Base-by-base conservation (phyloP, 2,329 filamentous ascomycete genomes). In the Alternaria consortialis region DNA sequence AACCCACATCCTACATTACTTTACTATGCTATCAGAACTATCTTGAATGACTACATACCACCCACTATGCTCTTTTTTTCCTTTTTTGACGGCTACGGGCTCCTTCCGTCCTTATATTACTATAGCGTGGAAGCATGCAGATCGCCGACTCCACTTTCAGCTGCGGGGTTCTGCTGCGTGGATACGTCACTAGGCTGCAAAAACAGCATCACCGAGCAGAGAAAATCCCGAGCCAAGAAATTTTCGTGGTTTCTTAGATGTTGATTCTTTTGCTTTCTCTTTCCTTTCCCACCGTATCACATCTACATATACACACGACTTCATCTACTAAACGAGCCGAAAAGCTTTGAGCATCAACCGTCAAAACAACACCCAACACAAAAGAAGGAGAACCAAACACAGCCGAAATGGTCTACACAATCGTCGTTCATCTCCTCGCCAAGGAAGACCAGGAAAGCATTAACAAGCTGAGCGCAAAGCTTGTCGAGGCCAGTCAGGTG, bases 401-500 rank as follows among this genome's bases (percentile, higher is more conserved):
- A 54, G 4, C 13, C 27, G 84, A 73, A 44, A 89, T 89, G 87
- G 87, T 89, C 67, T 90, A 90, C 80, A 90, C 88, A 62, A 87
- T 90, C 68, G 87, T 88, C 68, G 88, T 90, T 50, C 88, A 90
- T 77, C 84, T 92, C 64, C 87, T 89, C 80, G 88, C 90, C 65
- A 92, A 92, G 74, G 83, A 87, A 58, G 85, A 90, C 71, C 79
- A 84, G 12, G 86, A 87, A 56, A 84, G 83, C 74, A 88, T 92
- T 79, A 80, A 83, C 63, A 91, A 90, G 78, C 81, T 93, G 60
- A 86, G 88, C 71, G 87, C 87, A 58, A 93, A 92, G 82, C 87
- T 93, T 58, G 85, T 90, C 74, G 90, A 93, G 76, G 90, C 90
- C n/a, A 88, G 88, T 60, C 85, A 87, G 64, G 84, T 92, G 64